Conservation (phyloP, 805 yeast species). For the Wickerhamiella alocasiicola region DNA sequence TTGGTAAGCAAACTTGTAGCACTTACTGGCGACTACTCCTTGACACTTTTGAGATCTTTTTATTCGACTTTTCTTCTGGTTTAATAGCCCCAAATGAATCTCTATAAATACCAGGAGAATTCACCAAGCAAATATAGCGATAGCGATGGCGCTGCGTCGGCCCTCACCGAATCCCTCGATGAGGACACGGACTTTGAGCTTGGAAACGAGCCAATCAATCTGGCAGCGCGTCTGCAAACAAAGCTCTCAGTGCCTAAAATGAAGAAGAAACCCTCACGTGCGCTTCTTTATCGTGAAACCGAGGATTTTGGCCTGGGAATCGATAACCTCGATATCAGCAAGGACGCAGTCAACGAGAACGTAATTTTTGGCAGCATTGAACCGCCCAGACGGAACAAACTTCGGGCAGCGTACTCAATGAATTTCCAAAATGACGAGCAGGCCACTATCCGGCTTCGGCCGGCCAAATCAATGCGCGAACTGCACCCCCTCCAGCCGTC, state of each 20-base stretch:
- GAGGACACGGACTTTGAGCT: slow-evolving; percentile 10
- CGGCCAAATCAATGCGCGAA: slow-evolving; percentile 13
- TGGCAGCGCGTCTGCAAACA: not conserved
- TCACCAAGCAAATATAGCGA: too few relatives aligned
- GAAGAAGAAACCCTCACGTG: not conserved
- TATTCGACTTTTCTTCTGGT: too few relatives aligned
- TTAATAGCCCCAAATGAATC: too few relatives aligned
- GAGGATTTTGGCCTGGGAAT: slow-evolving; percentile 17
- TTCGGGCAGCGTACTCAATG: slow-evolving; percentile 16
- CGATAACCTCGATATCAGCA: slow-evolving; percentile 17
- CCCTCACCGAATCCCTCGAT: slow-evolving; percentile 7
- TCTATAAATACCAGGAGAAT: too few relatives aligned
- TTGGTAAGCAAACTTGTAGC: too few relatives aligned
- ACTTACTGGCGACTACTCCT: too few relatives aligned
- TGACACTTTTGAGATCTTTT: too few relatives aligned
- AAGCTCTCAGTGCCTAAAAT: not conserved
- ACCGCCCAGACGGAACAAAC: slow-evolving; percentile 3
- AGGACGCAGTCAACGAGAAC: slow-evolving; percentile 18
- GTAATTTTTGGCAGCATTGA: slow-evolving; percentile 16
- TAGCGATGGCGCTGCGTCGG: slow-evolving; percentile 8
- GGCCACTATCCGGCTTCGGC: slow-evolving; percentile 4
- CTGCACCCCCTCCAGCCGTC: slow-evolving; percentile 1
- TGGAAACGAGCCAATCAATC: not conserved
- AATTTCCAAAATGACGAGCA: slow-evolving; percentile 5
- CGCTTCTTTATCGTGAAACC: slow-evolving; percentile 1